phyloP scores from a whole-genome alignment of 371 early-diverging fungal genomes.

The Saksenaea oblongispora region DNA sequence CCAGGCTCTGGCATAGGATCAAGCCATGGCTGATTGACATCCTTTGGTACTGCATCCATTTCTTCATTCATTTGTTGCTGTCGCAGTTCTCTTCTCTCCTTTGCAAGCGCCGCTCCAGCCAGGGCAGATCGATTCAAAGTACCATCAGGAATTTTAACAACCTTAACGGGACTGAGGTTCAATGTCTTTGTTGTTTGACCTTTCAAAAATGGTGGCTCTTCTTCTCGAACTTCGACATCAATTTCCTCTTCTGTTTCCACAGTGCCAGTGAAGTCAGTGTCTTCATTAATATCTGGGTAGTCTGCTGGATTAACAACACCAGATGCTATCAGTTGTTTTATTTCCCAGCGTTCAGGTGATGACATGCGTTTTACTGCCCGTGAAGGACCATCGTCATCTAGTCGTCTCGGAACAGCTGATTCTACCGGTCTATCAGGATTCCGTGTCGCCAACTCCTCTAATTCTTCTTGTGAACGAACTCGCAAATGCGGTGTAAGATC shows the following conservation, averaged over 20 bases:
- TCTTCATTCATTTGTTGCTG: conserved; percentile 89
- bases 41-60: conserved; percentile 86
- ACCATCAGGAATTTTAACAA: conserved; percentile 97
- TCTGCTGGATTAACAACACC: conserved; percentile 88
- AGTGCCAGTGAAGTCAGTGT: conserved; percentile 64
- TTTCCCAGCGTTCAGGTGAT: conserved; percentile 96
- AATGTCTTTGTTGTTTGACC: conserved; percentile 89
- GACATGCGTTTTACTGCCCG: conserved; percentile 84
- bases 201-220: conserved; percentile 92
- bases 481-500: conserved; percentile 77
- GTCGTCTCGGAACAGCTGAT: conserved; percentile 33
- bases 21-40: conserved; percentile 88
- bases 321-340: conserved; percentile 95
- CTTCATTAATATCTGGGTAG: conserved; percentile 85
- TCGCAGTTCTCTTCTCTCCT: conserved; percentile 89
- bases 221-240: conserved; percentile 95
- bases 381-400: conserved; percentile 64
- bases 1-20: conserved; percentile 94
- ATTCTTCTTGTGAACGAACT: conserved; percentile 52
- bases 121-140: conserved; percentile 94
- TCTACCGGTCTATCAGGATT: conserved; percentile 68
- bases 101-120: conserved; percentile 89
- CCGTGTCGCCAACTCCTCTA: conserved; percentile 59
- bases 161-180: conserved; percentile 92
- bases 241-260: conserved; percentile 93